Percentiles rank a stretch among this genome's conserved stretches.
Conservation (phyloP, 1,139 yeast species). For the Maudiozyma humilis region DNA sequence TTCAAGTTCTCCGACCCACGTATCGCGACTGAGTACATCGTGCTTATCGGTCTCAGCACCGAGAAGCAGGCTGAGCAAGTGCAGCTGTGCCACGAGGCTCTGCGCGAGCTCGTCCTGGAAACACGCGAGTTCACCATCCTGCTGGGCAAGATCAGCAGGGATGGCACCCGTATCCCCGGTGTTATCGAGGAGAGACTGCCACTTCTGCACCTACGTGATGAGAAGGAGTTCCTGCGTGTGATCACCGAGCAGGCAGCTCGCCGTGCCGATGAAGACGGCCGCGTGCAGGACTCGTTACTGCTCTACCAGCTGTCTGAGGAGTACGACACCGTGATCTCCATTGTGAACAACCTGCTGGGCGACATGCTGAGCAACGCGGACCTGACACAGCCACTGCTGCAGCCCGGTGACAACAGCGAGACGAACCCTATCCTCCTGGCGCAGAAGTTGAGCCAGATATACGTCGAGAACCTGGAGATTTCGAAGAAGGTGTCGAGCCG, state of each 20-base stretch:
- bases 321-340: slow-evolving; percentile 70
- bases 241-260: slow-evolving; percentile 82
- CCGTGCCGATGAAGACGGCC: slow-evolving; percentile 87
- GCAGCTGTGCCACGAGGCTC: slow-evolving; percentile 64
- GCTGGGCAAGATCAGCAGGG: slow-evolving; percentile 69
- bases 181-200: slow-evolving; percentile 70
- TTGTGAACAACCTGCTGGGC: slow-evolving; percentile 71
- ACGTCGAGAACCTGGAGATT: slow-evolving; percentile 40
- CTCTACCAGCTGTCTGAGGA: slow-evolving; percentile 86
- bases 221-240: slow-evolving; percentile 47
- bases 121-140: slow-evolving; percentile 77
- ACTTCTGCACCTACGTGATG: slow-evolving; percentile 52
- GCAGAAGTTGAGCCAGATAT: slow-evolving; percentile 46
- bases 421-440: slow-evolving; percentile 46
- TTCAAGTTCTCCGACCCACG: slow-evolving; percentile 83
- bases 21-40: slow-evolving; percentile 81
- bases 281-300: slow-evolving; percentile 76
- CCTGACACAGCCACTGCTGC: slow-evolving; percentile 50
- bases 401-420: slow-evolving; percentile 32
- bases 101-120: slow-evolving; percentile 75
- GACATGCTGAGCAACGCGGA: slow-evolving; percentile 71
- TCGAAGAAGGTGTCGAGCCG: slow-evolving; percentile 41
- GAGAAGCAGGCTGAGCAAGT: slow-evolving; percentile 41
- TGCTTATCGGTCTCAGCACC: slow-evolving; percentile 54
- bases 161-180: slow-evolving; percentile 78